Conservation (phyloP, 2,329 filamentous ascomycete species). For the Hypocreales sp. region DNA sequence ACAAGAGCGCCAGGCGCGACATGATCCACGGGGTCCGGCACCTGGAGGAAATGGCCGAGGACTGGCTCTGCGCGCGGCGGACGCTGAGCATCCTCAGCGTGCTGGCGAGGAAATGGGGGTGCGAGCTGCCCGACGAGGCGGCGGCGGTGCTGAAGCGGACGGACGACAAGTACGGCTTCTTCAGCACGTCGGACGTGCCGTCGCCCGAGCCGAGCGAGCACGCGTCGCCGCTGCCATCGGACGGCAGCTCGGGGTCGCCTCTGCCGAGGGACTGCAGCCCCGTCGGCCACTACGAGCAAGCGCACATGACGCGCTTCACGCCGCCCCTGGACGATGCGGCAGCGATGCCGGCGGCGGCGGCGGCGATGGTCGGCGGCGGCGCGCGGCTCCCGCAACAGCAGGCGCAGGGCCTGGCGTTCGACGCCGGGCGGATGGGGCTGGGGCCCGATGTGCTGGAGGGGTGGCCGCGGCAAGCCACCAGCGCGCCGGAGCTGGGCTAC, state of each 20-base stretch:
- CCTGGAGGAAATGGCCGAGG: slow-evolving; percentile 87
- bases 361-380: background rate
- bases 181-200: slow-evolving; percentile 43
- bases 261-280: slow-evolving; percentile 17
- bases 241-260: slow-evolving; percentile 10
- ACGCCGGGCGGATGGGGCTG: slow-evolving; percentile 8
- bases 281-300: slow-evolving; percentile 15
- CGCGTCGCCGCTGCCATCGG: slow-evolving; percentile 13
- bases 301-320: slow-evolving; percentile 7
- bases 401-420: slow-evolving; percentile 8
- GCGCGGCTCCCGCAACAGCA: background rate
- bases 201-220: slow-evolving; percentile 29
- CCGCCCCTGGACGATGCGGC: too few relatives aligned
- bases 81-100: slow-evolving; percentile 76
- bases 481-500: background rate
- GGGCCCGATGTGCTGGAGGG: slow-evolving; percentile 9
- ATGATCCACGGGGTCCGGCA: slow-evolving; percentile 84
- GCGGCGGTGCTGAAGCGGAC: slow-evolving; percentile 58
- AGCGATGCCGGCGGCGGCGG: too few relatives aligned
- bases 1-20: slow-evolving; percentile 79
- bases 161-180: slow-evolving; percentile 65
- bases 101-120: slow-evolving; percentile 76
- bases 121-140: slow-evolving; percentile 76
- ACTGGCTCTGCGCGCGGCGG: slow-evolving; percentile 80
- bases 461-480: slow-evolving; percentile 7